These are phyloP conservation scores for Spatholobus suberectus DNA, from an alignment of 306 rosid genomes.

Conservation along the genomic window DNA sequence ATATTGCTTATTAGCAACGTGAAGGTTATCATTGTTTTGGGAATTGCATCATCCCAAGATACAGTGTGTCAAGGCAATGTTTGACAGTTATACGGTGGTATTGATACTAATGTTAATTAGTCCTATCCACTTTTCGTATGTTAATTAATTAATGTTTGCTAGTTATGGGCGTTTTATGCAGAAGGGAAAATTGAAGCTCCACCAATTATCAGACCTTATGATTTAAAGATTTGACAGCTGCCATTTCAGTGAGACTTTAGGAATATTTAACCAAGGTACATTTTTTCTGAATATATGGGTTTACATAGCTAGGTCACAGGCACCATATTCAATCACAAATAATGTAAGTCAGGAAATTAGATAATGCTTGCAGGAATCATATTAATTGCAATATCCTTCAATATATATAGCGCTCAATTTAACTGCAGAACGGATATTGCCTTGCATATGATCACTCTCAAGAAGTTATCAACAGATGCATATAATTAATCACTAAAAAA, in stretches of 20 bases:
- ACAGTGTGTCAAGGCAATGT: constrained; percentile 10
- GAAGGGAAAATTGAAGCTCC: constrained; percentile 7
- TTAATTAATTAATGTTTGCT: constrained; percentile 20
- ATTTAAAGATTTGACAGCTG: constrained; percentile 3
- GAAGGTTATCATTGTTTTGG: constrained; percentile 10
- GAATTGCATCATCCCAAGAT: constrained; percentile 4
- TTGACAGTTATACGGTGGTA: constrained; percentile 1
- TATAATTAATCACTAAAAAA: not conserved
- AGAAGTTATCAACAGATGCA: not conserved
- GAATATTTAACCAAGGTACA: constrained; percentile 35
- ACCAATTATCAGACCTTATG: not conserved
- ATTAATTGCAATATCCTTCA: not conserved
- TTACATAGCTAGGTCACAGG: not conserved
- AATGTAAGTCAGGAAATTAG: not conserved
- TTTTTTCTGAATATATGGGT: not conserved
- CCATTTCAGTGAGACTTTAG: not conserved
- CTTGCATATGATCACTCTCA: not conserved
- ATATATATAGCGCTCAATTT: not conserved
- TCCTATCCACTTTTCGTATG: not conserved
- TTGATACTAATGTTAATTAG: not conserved
- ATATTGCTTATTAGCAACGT: not conserved
- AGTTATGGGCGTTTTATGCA: constrained; percentile 18
- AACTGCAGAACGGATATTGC: not conserved
- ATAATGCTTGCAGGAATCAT: not conserved
- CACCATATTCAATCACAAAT: not conserved